Base-by-base conservation (phyloP, 495 filamentous ascomycete species). In the Neurospora africana region DNA sequence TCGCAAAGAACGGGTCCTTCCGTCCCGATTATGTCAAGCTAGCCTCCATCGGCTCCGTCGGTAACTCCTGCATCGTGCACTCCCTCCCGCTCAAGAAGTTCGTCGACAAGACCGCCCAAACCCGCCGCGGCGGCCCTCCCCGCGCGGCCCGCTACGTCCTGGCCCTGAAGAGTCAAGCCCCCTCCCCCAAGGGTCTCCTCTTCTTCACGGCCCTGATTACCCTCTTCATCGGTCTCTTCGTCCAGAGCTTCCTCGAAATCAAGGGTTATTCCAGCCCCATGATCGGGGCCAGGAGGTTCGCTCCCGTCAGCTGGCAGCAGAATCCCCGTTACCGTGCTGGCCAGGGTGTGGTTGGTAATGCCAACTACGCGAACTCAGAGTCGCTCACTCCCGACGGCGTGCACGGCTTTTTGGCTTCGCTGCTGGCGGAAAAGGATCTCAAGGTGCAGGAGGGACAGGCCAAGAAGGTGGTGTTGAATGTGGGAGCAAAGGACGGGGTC, bases 41-140 rank as follows among this genome's bases (percentile, higher is more conserved):
- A 8, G 94, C 93, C 21, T 95, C 92, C 68, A 90, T 92, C 67
- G 78, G 79, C 58, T 92, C 91, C 73, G 89, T 96, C 79, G 92
- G 90, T 71, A 95, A 93, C 79, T 94, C 91, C 10, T 87, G 93
- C 61, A 89, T 93, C 65, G 91, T 97, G 40, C 93, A 97, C 81
- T 92, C 91, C 27, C 83, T 98, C 73, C 89, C 92, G 0, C 88
- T 99, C 35, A 85, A 78, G 61, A 78, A 76, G 58, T 75, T 79
- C 33, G 47, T 79, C 68, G 79, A 84, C 21, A 87, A 87, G 21
- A 85, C 83, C 73, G 83, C 79, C 61, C 80, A 75, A 73, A 82
- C 75, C 44, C 75, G 75, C 44, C 86, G 82, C 72, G 82, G 79
- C 72, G 84, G 80, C 36, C 84, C 84, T 30, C 76, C 81, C 9